Percentiles rank a stretch among this genome's conserved stretches.
Conservation (phyloP, 164 flowering plant species). For the Annona cherimola region DNA sequence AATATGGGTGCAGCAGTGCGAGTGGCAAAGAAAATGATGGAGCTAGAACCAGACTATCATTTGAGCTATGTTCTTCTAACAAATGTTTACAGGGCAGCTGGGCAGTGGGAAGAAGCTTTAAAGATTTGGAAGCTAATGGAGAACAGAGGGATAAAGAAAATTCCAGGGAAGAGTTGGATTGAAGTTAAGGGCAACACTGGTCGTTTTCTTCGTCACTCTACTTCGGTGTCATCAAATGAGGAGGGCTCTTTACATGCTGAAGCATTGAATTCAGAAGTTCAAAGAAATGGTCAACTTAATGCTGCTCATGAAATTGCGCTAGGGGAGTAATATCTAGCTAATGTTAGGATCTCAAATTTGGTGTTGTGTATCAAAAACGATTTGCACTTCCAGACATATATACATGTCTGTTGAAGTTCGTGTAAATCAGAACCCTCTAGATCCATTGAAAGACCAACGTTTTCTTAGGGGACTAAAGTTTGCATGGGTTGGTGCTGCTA, state of each 20-base stretch:
- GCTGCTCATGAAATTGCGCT: background rate
- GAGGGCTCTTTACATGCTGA: background rate
- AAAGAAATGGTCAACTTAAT: background rate
- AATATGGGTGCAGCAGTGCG: conserved; percentile 55
- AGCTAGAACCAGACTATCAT: conserved; percentile 57
- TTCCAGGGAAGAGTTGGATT: conserved; percentile 77
- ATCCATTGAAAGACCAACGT: too few species aligned
- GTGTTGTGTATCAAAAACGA: too few species aligned
- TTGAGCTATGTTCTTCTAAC: conserved; percentile 70
- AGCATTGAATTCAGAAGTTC: background rate
- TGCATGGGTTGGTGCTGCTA: too few species aligned
- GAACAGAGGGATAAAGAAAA: conserved; percentile 55
- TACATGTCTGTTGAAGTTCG: too few species aligned
- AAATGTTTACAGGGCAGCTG: conserved; percentile 58
- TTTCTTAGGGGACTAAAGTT: too few species aligned
- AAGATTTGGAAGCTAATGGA: conserved; percentile 49
- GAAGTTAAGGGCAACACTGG: conserved; percentile 25
- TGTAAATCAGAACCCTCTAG: too few species aligned
- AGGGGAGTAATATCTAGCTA: background rate
- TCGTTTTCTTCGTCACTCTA: conserved; percentile 2
- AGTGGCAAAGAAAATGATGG: conserved; percentile 69
- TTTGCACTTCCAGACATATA: too few species aligned
- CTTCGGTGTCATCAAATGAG: background rate
- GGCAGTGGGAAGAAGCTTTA: conserved; percentile 61
- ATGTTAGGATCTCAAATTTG: background rate